phyloP scores from a whole-genome alignment of 768 basidiomycete species.

The Coprinopsis strossmayeri region DNA sequence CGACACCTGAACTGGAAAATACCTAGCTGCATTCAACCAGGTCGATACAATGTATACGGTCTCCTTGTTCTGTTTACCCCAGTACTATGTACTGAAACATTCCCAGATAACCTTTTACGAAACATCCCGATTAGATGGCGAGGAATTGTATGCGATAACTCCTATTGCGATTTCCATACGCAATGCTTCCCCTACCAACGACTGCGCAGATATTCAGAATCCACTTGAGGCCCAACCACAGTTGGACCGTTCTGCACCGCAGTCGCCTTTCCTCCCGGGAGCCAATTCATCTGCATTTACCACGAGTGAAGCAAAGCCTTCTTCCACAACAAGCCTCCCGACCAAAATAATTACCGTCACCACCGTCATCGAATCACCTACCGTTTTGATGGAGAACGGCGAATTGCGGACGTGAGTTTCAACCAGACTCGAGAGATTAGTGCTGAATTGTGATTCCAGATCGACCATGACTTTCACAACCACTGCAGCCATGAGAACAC shows the following conservation, averaged over 20 bases:
- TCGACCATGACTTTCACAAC: slow-evolving; percentile 10
- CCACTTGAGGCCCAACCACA: slow-evolving; percentile 27
- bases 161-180: slow-evolving; percentile 29
- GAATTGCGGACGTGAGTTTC: not conserved
- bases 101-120: slow-evolving; percentile 42
- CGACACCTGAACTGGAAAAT: slow-evolving; percentile 31
- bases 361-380: slow-evolving; percentile 3
- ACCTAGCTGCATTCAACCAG: slow-evolving; percentile 33
- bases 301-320: not conserved
- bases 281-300: slow-evolving; percentile 2
- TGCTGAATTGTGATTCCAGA: not conserved
- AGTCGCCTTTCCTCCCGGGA: slow-evolving; percentile 24
- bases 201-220: slow-evolving; percentile 20
- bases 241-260: slow-evolving; percentile 22
- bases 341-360: slow-evolving; percentile 6
- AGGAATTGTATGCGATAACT: slow-evolving; percentile 32
- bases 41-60: slow-evolving; percentile 35
- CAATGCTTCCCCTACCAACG: slow-evolving; percentile 18
- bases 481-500: slow-evolving; percentile 8
- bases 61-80: not conserved
- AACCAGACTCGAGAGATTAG: not conserved
- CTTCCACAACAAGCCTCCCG: not conserved
- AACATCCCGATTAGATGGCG: slow-evolving; percentile 24
- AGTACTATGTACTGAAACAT: not conserved
- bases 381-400: not conserved